A percentile compares a stretch with the other conserved stretches of the same genome.
Conservation (phyloP, 2,329 filamentous ascomycete genomes). For the Alternaria incomplexa region DNA sequence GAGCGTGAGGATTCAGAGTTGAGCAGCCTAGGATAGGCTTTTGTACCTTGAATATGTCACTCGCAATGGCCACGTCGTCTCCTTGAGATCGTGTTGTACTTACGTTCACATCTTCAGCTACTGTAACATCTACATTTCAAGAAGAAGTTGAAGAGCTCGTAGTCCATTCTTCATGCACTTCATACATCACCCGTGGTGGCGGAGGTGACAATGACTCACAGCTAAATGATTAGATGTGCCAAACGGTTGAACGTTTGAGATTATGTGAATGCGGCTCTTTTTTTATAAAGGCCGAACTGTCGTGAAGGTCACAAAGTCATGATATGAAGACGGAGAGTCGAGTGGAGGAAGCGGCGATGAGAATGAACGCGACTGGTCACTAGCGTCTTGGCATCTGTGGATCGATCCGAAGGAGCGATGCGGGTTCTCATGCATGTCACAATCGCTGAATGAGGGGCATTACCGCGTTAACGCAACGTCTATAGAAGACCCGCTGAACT, state of each 20-base stretch:
- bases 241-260: neutral
- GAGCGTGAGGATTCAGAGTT: neutral
- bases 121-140: neutral
- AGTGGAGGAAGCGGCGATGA: neutral
- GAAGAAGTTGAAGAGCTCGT: neutral
- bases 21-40: neutral
- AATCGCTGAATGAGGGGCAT: neutral
- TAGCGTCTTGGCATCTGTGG: neutral
- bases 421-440: neutral
- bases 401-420: neutral
- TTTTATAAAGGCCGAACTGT: neutral
- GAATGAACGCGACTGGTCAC: neutral
- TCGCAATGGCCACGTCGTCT: neutral
- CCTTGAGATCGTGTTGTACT: neutral
- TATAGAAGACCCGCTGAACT: neutral
- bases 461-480: neutral
- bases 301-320: neutral
- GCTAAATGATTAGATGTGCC: neutral
- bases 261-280: neutral
- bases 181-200: neutral
- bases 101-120: neutral
- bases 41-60: neutral
- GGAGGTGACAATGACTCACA: neutral
- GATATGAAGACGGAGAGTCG: neutral
- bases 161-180: neutral